Evolutionary conservation across 306 rosid species (phyloP), one percentile per base, ranked within the genome.

Genomic region (Prunus kanzakura): DNA sequence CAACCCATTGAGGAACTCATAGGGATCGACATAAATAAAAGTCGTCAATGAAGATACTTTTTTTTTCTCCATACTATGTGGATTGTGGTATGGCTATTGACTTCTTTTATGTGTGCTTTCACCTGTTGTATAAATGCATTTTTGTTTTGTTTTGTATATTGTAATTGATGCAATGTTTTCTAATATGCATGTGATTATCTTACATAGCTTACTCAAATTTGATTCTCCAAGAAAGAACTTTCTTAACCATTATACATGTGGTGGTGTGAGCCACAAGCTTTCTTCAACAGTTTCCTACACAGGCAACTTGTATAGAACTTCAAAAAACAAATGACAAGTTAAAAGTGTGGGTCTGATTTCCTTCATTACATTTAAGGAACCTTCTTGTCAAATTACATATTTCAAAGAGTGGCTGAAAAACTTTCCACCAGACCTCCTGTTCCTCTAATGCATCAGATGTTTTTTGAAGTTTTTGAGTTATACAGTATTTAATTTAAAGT

Each of bases 1-100:
- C 97, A 93, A 76, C 86, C 94, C 46, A 91, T 93, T 19, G 88
- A 88, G 76, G 93, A 90, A 78, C 94, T 91, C 69, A 80, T 91
- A 27, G 94, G 89, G 84, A 91, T 93, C 86, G 90, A 87, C 80
- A 87, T 91, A 73, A 87, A 85, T 61, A 87, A 78, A 75, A 80
- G 75, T 20, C 45, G 80, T 56, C 78, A 71, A 74, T 91, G 80
- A 78, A 52, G 58, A 61, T 78, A 2, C 62, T 80, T 80, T 47
- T 80, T 47, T 77, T 11, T 56, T 50, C 73, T 55, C 70, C 79
- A 76, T 73, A 75, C 86, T 27, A 71, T 55, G 75, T 79, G 81
- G 77, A 74, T 79, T 71, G 80, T 58, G 90, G 78, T 79, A 77
- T 67, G 88, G 23, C 84, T 35, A 70, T 76, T 55, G 83, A 73